Base-by-base conservation (phyloP, 2,329 filamentous ascomycete species). In the Fusarium bulbicola region DNA sequence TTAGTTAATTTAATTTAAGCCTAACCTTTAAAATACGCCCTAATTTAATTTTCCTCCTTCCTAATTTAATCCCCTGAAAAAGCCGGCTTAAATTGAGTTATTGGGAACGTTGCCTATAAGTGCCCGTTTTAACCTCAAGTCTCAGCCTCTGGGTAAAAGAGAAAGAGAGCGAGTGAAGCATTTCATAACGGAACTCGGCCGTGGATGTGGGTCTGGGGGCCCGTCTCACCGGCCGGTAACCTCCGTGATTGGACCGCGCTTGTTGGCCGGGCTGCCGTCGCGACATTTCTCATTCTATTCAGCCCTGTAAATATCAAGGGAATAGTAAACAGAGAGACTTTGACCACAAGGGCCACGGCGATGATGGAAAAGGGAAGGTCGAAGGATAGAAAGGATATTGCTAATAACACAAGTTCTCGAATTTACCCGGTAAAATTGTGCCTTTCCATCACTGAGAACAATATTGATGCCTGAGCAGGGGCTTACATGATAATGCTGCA, bases 211-310 rank as follows among this genome's bases (percentile, higher is more conserved):
- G 59, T 45, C 67, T 46, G 32, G 46, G 42, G 42, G 28, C 45
- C 70, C 60, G 68, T 45, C 63, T 67, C 66, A 30, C 61, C 67
- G 64, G 70, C 70, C 68, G 70, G 72, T 45, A 75, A 47, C 65
- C 65, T 64, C 75, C 74, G 75, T 77, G 70, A 77, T 77, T 77
- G 75, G 75, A 47, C 58, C 53, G 72, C 60, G 39, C 57, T 28
- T 64, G 65, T 46, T 66, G 57, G 50, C 59, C 57, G 50, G 64
- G 65, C 30, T 60, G 47, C 69, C 58, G 66, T 57, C 65, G 49
- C 52, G 56, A 59, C 45, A 66, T 62, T 73, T 60, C 43, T 36
- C 43, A 61, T 20, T 21, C 40, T 30, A 21, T 59, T 70, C 59
- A 73, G 70, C 60, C 70, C 45, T 73, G 70, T 62, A 73, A 67